phyloP scores from a whole-genome alignment of 2,329 filamentous ascomycete genomes.

The Cordyceps farinosa region DNA sequence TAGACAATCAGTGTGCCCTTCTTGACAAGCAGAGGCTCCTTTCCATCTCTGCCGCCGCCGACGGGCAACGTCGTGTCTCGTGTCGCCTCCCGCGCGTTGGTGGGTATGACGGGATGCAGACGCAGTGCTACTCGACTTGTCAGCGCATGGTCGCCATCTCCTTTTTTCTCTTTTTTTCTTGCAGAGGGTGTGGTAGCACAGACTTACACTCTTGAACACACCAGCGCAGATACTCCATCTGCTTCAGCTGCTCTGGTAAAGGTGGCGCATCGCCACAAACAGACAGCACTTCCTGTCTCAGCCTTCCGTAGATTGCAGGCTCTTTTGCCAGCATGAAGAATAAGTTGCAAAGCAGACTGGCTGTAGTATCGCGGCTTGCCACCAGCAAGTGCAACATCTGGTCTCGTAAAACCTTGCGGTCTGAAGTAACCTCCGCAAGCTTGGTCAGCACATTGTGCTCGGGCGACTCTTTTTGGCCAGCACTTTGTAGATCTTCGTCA shows the following conservation, averaged over 20 bases:
- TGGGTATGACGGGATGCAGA: constrained; percentile 47
- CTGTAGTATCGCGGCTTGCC: constrained; percentile 39
- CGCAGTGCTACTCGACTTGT: constrained; percentile 37
- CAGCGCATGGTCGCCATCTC: neutral
- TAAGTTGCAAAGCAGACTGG: constrained; percentile 30
- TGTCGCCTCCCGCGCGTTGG: constrained; percentile 44
- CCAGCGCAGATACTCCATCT: constrained; percentile 53
- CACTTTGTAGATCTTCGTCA: constrained; percentile 2
- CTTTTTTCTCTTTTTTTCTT: neutral
- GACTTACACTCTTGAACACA: constrained; percentile 55
- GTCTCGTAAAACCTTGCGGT: constrained; percentile 20
- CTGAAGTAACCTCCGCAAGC: constrained; percentile 20
- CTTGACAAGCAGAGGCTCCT: constrained; percentile 43
- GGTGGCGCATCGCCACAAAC: constrained; percentile 21
- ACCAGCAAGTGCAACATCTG: constrained; percentile 33
- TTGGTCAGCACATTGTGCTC: constrained; percentile 27
- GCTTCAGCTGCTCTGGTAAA: constrained; percentile 22
- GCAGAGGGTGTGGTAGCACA: constrained; percentile 1
- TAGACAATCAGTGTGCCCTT: constrained; percentile 44
- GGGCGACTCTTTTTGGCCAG: neutral
- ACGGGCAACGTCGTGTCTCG: constrained; percentile 46
- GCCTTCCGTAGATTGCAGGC: constrained; percentile 37
- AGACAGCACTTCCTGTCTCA: constrained; percentile 37
- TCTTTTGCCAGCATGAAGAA: constrained; percentile 35
- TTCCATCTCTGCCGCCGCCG: constrained; percentile 47